Percentiles rank a stretch among this genome's conserved stretches.
phyloP scores from a whole-genome alignment of 192 early-diverging fungal genomes.

The Podila horticola region DNA sequence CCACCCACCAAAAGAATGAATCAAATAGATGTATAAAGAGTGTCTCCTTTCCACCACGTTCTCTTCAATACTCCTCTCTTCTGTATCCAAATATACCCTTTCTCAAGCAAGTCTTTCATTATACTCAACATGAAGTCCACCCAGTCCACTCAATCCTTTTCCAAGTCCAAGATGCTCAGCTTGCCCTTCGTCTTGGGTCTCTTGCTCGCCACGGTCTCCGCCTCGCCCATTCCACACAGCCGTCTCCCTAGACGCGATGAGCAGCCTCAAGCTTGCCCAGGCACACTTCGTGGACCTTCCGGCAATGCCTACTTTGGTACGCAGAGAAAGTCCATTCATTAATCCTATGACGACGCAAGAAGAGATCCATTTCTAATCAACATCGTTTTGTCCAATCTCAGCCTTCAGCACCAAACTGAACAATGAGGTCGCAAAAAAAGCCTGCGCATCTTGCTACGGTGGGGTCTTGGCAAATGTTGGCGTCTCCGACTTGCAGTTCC shows the following conservation, averaged over 20 bases:
- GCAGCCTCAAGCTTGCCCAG: conserved; percentile 15
- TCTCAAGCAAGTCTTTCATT: not conserved
- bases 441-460: conserved; percentile 36
- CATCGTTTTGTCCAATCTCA: not conserved
- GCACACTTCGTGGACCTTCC: conserved; percentile 36
- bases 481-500: conserved; percentile 13
- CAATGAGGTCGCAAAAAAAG: conserved; percentile 20
- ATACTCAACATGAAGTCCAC: not conserved
- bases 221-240: conserved; percentile 7
- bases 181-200: conserved; percentile 34
- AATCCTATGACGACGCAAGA: not conserved
- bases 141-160: conserved; percentile 6
- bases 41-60: too few relatives aligned
- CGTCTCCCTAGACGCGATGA: conserved; percentile 19
- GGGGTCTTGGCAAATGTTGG: conserved; percentile 24
- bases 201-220: conserved; percentile 8
- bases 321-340: not conserved
- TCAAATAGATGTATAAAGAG: too few relatives aligned
- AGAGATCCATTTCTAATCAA: not conserved
- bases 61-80: not conserved
- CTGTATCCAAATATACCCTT: not conserved
- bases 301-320: conserved; percentile 52
- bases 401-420: conserved; percentile 33
- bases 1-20: too few relatives aligned
- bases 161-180: conserved; percentile 15